Conservation (phyloP, 2,329 filamentous ascomycete species). For the Lasiodiplodia gonubiensis region DNA sequence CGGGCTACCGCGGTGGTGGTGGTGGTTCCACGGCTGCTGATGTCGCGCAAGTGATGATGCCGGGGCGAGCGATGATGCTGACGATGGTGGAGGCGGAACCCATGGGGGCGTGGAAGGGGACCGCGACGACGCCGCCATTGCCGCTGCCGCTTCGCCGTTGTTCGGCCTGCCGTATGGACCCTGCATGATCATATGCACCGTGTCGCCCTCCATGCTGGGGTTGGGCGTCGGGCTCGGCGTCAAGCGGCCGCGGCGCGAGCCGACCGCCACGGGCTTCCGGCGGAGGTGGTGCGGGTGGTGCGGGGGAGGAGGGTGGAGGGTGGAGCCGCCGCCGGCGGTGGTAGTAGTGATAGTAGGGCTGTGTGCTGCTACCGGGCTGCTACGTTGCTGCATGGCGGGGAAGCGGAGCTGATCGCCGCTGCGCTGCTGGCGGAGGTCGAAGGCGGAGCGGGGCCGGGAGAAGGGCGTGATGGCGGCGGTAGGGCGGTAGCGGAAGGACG, state of each 20-base stretch:
- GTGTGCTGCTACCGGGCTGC: neutral
- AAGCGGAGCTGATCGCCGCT: slow-evolving; percentile 16
- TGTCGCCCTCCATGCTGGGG: slow-evolving; percentile 28
- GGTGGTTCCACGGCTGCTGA: neutral
- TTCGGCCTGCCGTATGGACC: neutral
- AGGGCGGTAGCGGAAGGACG: slow-evolving; percentile 15
- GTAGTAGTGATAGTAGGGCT: neutral
- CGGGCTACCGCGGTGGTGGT: neutral
- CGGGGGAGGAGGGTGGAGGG: slow-evolving; percentile 18
- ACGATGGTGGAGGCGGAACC: neutral
- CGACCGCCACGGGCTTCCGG: slow-evolving; percentile 28
- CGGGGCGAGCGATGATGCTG: neutral
- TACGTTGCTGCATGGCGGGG: slow-evolving; percentile 1
- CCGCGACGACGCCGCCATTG: too few species aligned
- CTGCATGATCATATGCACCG: slow-evolving; percentile 28
- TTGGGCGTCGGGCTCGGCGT: slow-evolving; percentile 4
- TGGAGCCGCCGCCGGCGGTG: neutral
- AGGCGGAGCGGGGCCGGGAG: slow-evolving; percentile 38
- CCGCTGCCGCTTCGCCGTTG: neutral
- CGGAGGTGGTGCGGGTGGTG: slow-evolving; percentile 30
- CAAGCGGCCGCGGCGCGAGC: neutral
- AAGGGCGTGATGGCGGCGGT: slow-evolving; percentile 19
- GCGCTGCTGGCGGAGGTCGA: slow-evolving; percentile 38
- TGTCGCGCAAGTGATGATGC: too few species aligned
- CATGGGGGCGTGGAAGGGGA: neutral